Evolutionary conservation across 352 stramenopile species (phyloP).

Genomic region (Peronospora tabacina): DNA sequence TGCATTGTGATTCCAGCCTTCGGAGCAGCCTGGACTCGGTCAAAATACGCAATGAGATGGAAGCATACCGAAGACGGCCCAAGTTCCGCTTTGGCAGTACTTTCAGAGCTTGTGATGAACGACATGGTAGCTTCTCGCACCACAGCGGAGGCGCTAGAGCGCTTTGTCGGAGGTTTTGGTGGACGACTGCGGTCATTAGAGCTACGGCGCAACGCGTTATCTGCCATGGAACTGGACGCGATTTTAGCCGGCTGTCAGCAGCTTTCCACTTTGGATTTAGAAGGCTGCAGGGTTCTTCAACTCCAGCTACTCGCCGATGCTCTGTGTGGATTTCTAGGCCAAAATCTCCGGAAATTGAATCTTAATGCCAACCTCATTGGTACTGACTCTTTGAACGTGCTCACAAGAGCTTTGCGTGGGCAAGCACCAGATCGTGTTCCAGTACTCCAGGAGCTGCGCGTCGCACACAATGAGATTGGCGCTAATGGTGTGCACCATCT

Average conservation of each 20-base stretch:
- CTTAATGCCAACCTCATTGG: conserved; percentile 30
- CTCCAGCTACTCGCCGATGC: conserved; percentile 30
- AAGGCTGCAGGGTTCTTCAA: conserved; percentile 29
- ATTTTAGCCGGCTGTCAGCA: conserved; percentile 20
- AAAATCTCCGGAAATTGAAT: conserved; percentile 24
- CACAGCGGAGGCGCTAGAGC: conserved; percentile 18
- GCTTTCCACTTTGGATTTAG: conserved; percentile 22
- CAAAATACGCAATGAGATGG: conserved; percentile 20
- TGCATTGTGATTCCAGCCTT: conserved; percentile 27
- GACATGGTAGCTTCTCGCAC: conserved; percentile 20
- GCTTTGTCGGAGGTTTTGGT: conserved; percentile 20
- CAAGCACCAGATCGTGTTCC: conserved; percentile 8
- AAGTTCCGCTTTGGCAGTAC: conserved; percentile 5
- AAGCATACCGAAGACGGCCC: conserved; percentile 9
- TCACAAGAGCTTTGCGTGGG: conserved; percentile 21
- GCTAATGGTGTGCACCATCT: conserved; percentile 28
- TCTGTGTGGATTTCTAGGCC: conserved; percentile 16
- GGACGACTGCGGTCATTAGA: conserved; percentile 24
- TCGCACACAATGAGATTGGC: conserved; percentile 29
- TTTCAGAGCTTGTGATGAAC: conserved; percentile 29
- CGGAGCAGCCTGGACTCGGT: conserved; percentile 21
- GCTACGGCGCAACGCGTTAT: conserved; percentile 23
- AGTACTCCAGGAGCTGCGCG: conserved; percentile 20
- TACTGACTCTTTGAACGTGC: conserved; percentile 20
- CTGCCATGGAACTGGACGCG: conserved; percentile 25